Conservation (phyloP, 1,284 basidiomycete species). For the Ceratobasidium sp. region DNA sequence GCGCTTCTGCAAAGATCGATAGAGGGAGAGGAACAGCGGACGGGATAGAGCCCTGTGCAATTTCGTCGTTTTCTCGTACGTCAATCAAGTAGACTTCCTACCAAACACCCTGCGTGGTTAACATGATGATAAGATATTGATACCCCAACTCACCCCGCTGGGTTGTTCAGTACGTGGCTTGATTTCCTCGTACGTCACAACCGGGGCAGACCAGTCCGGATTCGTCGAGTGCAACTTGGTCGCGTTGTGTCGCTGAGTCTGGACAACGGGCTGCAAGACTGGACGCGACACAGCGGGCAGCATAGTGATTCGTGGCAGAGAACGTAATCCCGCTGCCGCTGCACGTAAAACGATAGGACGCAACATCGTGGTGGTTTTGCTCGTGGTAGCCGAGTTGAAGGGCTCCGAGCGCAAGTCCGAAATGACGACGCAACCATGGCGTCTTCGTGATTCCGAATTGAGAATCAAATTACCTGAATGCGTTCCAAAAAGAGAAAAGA, state of each 20-base stretch:
- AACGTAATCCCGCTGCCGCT: slow-evolving; percentile 27
- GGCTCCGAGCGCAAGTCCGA: background rate
- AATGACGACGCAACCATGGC: slow-evolving; percentile 23
- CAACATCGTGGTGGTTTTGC: slow-evolving; percentile 19
- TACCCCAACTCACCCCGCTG: slow-evolving; percentile 66
- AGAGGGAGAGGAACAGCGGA: slow-evolving; percentile 95
- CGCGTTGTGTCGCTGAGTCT: slow-evolving; percentile 26
- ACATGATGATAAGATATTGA: background rate
- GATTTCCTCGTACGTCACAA: slow-evolving; percentile 84
- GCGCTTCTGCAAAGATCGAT: slow-evolving; percentile 77
- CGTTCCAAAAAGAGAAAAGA: background rate
- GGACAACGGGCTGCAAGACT: slow-evolving; percentile 7
- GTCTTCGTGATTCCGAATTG: slow-evolving; percentile 3
- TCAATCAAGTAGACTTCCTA: slow-evolving; percentile 89
- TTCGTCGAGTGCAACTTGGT: slow-evolving; percentile 41
- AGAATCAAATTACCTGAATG: slow-evolving; percentile 6
- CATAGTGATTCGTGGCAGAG: slow-evolving; percentile 21
- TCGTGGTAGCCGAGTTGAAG: slow-evolving; percentile 12
- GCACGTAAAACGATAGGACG: slow-evolving; percentile 23
- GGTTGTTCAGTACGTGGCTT: slow-evolving; percentile 87
- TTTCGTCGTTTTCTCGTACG: slow-evolving; percentile 95
- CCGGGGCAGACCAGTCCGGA: slow-evolving; percentile 76
- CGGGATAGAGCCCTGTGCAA: slow-evolving; percentile 94
- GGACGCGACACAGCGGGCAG: slow-evolving; percentile 16
- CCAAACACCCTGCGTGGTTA: slow-evolving; percentile 27